These are phyloP conservation scores for Singerocomus rubriflavus DNA, from an alignment of 1,284 basidiomycete species.

Conservation along the genomic window DNA sequence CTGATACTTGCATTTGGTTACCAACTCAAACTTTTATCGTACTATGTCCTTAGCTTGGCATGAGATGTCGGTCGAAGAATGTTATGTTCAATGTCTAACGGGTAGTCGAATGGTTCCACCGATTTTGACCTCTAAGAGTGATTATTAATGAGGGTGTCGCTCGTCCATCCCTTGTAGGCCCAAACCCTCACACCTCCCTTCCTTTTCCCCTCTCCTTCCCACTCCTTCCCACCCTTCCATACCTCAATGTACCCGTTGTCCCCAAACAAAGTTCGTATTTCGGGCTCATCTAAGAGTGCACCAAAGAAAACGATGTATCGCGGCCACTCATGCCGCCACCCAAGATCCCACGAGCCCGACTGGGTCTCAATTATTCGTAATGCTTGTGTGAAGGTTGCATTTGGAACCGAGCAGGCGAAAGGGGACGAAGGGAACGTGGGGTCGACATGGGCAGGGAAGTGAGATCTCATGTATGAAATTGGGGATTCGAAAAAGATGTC, in stretches of 20 bases:
- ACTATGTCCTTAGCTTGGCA: background rate
- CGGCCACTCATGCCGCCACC: constrained; percentile 77
- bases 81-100: background rate
- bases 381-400: constrained; percentile 30
- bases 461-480: constrained; percentile 55
- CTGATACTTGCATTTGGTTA: background rate
- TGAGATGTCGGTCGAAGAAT: background rate
- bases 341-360: constrained; percentile 32
- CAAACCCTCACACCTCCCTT: constrained; percentile 78
- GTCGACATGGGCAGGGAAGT: constrained; percentile 67
- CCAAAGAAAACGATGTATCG: constrained; percentile 80
- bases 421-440: constrained; percentile 63
- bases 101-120: background rate
- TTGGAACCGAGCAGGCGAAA: constrained; percentile 55
- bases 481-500: constrained; percentile 82
- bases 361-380: constrained; percentile 20
- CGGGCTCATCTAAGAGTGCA: constrained; percentile 53
- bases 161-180: constrained; percentile 27
- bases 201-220: constrained; percentile 79
- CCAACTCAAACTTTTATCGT: constrained; percentile 1
- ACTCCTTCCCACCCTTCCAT: constrained; percentile 65
- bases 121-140: background rate
- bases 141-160: background rate
- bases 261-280: constrained; percentile 49
- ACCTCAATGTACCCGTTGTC: constrained; percentile 65